Conservation (phyloP, 1,139 yeast genomes). For the Arxiozyma bovina region DNA sequence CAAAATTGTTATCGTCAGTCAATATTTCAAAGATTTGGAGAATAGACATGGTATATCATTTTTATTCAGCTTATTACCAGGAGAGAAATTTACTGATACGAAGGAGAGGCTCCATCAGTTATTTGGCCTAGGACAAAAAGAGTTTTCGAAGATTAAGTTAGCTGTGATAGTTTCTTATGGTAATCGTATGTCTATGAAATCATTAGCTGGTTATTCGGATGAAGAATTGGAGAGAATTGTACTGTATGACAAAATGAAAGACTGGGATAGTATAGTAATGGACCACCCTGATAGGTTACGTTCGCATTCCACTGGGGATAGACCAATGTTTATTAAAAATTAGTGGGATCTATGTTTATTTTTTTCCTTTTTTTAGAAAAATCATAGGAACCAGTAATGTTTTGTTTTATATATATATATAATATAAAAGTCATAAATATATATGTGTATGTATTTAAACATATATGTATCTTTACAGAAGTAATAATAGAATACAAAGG, state of each 20-base stretch:
- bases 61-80: constrained; percentile 55
- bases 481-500: neutral
- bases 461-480: neutral
- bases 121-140: constrained; percentile 69
- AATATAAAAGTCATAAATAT: neutral
- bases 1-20: constrained; percentile 47
- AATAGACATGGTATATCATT: constrained; percentile 87
- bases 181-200: constrained; percentile 36
- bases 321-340: constrained; percentile 31
- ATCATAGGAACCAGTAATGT: neutral
- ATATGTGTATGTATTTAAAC: too few species aligned
- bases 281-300: constrained; percentile 73
- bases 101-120: constrained; percentile 56
- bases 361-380: neutral
- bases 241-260: constrained; percentile 48
- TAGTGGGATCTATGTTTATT: constrained; percentile 4
- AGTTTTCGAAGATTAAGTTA: constrained; percentile 65
- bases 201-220: constrained; percentile 33
- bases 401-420: too few species aligned
- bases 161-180: constrained; percentile 32
- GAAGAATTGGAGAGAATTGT: constrained; percentile 37
- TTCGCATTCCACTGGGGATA: constrained; percentile 30
- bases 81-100: constrained; percentile 59
- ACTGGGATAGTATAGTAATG: constrained; percentile 53
- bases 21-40: constrained; percentile 63